phyloP scores from a whole-genome alignment of 75 land plant species.

The Adiantum capillusveneris region DNA sequence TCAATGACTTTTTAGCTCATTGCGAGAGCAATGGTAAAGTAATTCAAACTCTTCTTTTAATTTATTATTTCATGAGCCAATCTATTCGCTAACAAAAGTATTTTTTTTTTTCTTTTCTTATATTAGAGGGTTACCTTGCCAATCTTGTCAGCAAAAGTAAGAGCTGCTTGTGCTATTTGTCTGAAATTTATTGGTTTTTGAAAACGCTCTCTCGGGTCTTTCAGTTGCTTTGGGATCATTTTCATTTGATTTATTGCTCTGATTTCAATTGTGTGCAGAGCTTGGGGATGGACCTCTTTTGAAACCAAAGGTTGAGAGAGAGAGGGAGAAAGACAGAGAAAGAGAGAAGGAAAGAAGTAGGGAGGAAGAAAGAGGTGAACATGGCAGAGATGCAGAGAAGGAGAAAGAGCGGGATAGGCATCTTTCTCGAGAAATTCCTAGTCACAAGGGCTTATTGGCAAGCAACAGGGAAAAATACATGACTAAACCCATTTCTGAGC shows the following conservation, averaged over 20 bases:
- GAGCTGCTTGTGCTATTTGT: background rate
- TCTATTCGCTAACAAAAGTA: background rate
- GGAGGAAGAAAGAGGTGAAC: conserved; percentile 45
- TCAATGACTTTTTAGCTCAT: conserved; percentile 71
- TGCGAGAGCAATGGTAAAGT: conserved; percentile 74
- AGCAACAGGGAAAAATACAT: conserved; percentile 62
- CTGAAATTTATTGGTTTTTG: too few species aligned
- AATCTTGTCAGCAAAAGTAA: conserved; percentile 11
- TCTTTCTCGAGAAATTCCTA: conserved; percentile 32
- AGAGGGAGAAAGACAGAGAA: conserved; percentile 49
- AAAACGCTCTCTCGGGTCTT: too few species aligned
- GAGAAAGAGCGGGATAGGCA: conserved; percentile 51
- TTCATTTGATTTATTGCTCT: too few species aligned
- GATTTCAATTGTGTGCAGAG: conserved; percentile 1
- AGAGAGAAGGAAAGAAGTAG: conserved; percentile 27
- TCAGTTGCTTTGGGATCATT: too few species aligned
- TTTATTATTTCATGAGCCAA: background rate
- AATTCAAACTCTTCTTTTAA: background rate
- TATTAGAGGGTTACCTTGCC: conserved; percentile 11
- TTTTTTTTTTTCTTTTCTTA: conserved; percentile 2
- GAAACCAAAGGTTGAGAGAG: conserved; percentile 54
- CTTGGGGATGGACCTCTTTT: conserved; percentile 36
- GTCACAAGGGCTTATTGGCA: conserved; percentile 41
- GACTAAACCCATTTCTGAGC: conserved; percentile 82
- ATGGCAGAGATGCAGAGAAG: conserved; percentile 38